Percentiles rank a stretch among this genome's conserved stretches.
These are phyloP conservation scores for Aureobasidium subglaciale DNA, from an alignment of 2,329 filamentous ascomycete genomes.

Conservation along the genomic window DNA sequence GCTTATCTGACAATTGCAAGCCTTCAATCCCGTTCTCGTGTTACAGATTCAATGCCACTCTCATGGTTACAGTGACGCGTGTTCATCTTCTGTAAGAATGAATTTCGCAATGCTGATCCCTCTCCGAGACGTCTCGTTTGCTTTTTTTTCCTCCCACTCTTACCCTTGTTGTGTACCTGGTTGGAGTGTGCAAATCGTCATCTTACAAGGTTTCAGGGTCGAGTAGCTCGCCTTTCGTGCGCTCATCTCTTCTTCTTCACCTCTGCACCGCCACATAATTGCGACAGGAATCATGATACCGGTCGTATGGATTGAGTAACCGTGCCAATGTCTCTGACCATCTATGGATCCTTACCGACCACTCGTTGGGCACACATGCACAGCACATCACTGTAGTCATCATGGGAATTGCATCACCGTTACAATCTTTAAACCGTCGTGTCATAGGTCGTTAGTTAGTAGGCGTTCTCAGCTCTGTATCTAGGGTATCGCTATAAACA, in stretches of 20 bases:
- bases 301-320: not conserved
- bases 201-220: not conserved
- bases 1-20: not conserved
- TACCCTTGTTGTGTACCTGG: not conserved
- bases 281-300: not conserved
- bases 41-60: not conserved
- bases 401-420: constrained; percentile 1
- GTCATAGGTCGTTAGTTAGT: constrained; percentile 2
- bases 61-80: constrained; percentile 1
- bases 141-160: not conserved
- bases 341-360: not conserved
- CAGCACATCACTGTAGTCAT: not conserved
- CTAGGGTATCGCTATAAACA: constrained; percentile 4
- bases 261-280: not conserved
- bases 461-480: not conserved
- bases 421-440: not conserved
- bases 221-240: not conserved
- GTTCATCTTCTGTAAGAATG: not conserved
- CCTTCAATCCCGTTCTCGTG: not conserved
- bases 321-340: not conserved
- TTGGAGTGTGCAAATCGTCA: constrained; percentile 3
- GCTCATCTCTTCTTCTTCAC: not conserved
- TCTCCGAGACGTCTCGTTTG: not conserved
- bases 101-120: not conserved
- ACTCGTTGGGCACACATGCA: constrained; percentile 2